Evolutionary conservation across 768 basidiomycete species (phyloP).

Genomic region (Psilocybe azurescens): DNA sequence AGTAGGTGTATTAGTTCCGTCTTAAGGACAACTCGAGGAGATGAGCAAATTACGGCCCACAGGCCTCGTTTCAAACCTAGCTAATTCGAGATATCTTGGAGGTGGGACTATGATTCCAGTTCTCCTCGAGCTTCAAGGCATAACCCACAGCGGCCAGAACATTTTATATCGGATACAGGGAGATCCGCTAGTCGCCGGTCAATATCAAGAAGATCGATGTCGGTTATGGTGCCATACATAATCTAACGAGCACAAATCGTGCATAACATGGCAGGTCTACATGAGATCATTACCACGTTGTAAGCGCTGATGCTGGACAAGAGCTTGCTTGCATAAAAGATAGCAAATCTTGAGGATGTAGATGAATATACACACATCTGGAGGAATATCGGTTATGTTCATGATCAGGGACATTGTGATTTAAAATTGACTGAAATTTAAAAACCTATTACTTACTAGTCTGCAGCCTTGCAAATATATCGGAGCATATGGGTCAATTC

Average conservation of each 20-base stretch:
- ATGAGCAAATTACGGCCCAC: background rate
- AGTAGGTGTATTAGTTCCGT: no score
- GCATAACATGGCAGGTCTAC: conserved; percentile 57
- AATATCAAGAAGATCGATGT: conserved; percentile 50
- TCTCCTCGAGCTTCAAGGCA: conserved; percentile 53
- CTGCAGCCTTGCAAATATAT: no score
- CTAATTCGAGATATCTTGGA: conserved; percentile 40
- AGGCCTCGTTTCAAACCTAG: conserved; percentile 27
- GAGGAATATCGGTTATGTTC: conserved; percentile 11
- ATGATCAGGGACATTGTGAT: background rate
- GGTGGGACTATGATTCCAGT: conserved; percentile 48
- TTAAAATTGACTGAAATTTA: no score
- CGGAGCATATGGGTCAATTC: no score
- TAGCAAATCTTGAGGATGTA: conserved; percentile 46
- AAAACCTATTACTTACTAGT: no score
- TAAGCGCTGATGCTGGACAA: conserved; percentile 11
- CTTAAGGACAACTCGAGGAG: background rate
- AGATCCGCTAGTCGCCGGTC: conserved; percentile 36
- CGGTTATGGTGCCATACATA: conserved; percentile 61
- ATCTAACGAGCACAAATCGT: conserved; percentile 53
- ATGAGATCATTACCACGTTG: conserved; percentile 7
- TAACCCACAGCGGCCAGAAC: conserved; percentile 41
- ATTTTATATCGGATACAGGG: conserved; percentile 44
- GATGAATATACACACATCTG: conserved; percentile 20
- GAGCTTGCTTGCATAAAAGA: conserved; percentile 50